Base-by-base conservation (phyloP, 2,329 filamentous ascomycete species). In the Aspergillus arachidicola region DNA sequence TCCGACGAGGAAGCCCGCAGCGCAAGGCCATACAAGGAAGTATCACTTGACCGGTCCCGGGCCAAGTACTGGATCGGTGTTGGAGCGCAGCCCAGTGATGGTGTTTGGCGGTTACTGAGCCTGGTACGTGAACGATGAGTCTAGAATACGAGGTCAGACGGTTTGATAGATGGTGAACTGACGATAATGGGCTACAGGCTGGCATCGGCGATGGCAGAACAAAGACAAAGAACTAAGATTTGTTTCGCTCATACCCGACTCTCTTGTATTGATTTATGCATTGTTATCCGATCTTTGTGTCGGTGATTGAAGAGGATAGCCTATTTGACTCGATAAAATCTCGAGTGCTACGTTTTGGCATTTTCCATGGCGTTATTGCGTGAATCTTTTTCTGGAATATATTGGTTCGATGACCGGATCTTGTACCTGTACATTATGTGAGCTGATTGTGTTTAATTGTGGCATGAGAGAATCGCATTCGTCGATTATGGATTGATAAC, bases 31-130 rank as follows among this genome's bases (percentile, higher is more conserved):
- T 92, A 91, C 83, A 99, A 99, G 80, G 94, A 98, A 70, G 91
- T 99, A 76, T 89, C 92, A 73, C 85, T 99, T 16, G 95, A 99
- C 78, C 82, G 86, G 9, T 83, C 87, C 68, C 85, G 95, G 64
- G 91, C 94, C 62, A 90, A 91, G 78, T 99, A 99, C 82, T 99
- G 95, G 95, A 85, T 99, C 41, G 95, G 95, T 76, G 94, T 98
- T 4, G 95, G 95, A 1, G 95, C 95, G 61, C 95, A 99, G 81
- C 95, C 95, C 11, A 94, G 91, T 66, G 92, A 97, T 70, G 89
- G 92, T 3, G 92, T 91, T 41, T 97, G 94, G 94, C 86, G 92
- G 75, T 79, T 98, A 72, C 82, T 99, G 71, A 87, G 86, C 61
- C 90, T 97, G 92, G 92, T 94, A 75, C 66, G 82, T 73, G 51